Percentiles rank a stretch among this genome's conserved stretches.
These are phyloP conservation scores for Emergomyces pasteurianus DNA, from an alignment of 2,329 filamentous ascomycete genomes.

Conservation along the genomic window DNA sequence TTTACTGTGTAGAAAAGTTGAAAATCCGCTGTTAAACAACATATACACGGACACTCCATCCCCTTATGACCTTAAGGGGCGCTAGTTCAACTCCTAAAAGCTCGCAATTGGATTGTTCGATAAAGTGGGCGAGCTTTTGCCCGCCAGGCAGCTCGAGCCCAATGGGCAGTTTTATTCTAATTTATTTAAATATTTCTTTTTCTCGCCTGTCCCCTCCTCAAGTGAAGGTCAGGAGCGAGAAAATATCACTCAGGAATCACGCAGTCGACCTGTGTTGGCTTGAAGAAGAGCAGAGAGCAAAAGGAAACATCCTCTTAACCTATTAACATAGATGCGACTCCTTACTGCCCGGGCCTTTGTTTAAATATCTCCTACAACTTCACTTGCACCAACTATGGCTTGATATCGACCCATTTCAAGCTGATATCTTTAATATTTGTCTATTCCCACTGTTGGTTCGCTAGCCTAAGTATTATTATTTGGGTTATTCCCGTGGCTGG, in stretches of 20 bases:
- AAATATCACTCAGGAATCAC: not conserved
- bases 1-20: not conserved
- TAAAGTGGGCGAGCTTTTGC: not conserved
- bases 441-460: not conserved
- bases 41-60: not conserved
- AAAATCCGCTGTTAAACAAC: not conserved
- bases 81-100: not conserved
- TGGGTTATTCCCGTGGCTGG: not conserved
- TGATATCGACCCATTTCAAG: not conserved
- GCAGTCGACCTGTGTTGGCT: not conserved
- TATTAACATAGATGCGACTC: too few relatives aligned
- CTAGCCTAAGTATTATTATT: not conserved
- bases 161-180: not conserved
- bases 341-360: not conserved
- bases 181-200: not conserved
- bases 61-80: not conserved
- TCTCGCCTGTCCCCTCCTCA: not conserved
- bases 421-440: not conserved
- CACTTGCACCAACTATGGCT: not conserved
- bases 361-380: not conserved
- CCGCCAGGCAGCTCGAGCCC: not conserved
- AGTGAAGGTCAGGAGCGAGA: not conserved
- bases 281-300: not conserved
- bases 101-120: not conserved
- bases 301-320: not conserved